Percentiles rank a stretch among this genome's conserved stretches.
Evolutionary conservation across 371 early-diverging fungal genomes (phyloP).

Genomic region (Mucor saturninus): DNA sequence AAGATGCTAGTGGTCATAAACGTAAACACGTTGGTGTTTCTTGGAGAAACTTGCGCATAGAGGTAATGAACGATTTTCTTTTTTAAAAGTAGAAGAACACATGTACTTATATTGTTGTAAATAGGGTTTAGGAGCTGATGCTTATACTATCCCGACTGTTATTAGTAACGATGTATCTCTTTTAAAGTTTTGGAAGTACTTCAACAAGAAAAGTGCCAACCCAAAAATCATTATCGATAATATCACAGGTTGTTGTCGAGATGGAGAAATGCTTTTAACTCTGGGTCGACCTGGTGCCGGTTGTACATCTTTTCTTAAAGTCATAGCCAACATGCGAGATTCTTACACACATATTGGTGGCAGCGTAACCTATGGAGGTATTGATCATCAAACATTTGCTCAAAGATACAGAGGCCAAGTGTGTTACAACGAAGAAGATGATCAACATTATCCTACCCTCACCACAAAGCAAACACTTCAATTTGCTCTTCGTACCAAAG

Average conservation of each 20-base stretch:
- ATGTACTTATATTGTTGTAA: neutral
- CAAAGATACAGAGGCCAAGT: constrained; percentile 65
- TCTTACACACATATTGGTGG: constrained; percentile 63
- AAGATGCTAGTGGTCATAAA: constrained; percentile 30
- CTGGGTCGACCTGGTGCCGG: constrained; percentile 80
- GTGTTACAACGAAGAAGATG: constrained; percentile 74
- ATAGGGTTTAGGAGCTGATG: constrained; percentile 50
- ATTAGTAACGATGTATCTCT: constrained; percentile 18
- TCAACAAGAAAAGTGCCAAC: constrained; percentile 19
- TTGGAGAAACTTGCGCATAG: constrained; percentile 54
- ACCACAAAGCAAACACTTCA: constrained; percentile 71
- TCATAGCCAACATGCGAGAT: constrained; percentile 65
- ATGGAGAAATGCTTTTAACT: constrained; percentile 77
- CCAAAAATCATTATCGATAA: constrained; percentile 53
- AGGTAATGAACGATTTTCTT: constrained; percentile 12
- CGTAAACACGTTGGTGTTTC: constrained; percentile 51
- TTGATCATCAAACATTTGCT: constrained; percentile 58
- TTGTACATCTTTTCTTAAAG: constrained; percentile 69
- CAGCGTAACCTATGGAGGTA: constrained; percentile 65
- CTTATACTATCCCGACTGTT: constrained; percentile 43
- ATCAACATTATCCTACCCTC: constrained; percentile 70
- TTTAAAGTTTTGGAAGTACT: constrained; percentile 40
- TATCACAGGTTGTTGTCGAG: constrained; percentile 63
- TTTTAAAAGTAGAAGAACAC: neutral
- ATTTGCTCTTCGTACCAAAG: constrained; percentile 70